Percentiles rank a stretch among this genome's conserved stretches.
Evolutionary conservation across 768 basidiomycete species (phyloP).

Genomic region (Agrocybe chaxingu): DNA sequence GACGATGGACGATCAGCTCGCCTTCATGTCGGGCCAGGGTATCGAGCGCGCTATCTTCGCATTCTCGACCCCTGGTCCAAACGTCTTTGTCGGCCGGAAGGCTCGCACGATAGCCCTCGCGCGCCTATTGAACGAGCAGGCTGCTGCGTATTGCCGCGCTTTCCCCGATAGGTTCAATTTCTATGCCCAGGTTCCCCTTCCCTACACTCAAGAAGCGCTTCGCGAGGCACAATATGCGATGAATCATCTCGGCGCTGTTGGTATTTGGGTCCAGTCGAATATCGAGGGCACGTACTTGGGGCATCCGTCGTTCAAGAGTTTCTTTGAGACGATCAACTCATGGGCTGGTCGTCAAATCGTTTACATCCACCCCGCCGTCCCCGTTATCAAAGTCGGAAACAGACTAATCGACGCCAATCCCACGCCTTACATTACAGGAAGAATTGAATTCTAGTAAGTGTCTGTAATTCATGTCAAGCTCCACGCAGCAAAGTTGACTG

Average conservation of each 20-base stretch:
- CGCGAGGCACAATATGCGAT: slow-evolving; percentile 29
- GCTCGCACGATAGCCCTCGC: slow-evolving; percentile 28
- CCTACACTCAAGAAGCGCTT: slow-evolving; percentile 30
- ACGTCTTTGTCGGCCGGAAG: slow-evolving; percentile 26
- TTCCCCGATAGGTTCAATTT: slow-evolving; percentile 27
- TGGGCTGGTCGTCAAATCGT: slow-evolving; percentile 24
- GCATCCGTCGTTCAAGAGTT: slow-evolving; percentile 22
- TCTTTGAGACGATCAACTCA: slow-evolving; percentile 29
- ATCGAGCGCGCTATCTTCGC: slow-evolving; percentile 26
- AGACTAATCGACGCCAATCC: slow-evolving; percentile 30
- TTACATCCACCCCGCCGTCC: slow-evolving; percentile 29
- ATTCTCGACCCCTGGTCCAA: slow-evolving; percentile 30
- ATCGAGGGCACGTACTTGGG: slow-evolving; percentile 33
- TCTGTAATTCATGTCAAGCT: not conserved
- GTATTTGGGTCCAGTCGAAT: slow-evolving; percentile 29
- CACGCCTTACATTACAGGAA: slow-evolving; percentile 28
- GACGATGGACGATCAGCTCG: slow-evolving; percentile 23
- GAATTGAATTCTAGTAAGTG: slow-evolving; percentile 32
- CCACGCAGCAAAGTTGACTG: not conserved
- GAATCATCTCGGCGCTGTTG: slow-evolving; percentile 28
- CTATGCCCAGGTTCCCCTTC: slow-evolving; percentile 32
- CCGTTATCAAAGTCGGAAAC: slow-evolving; percentile 23
- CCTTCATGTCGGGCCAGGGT: slow-evolving; percentile 30
- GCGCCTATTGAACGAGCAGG: slow-evolving; percentile 33
- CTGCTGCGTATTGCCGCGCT: slow-evolving; percentile 27